A percentile compares a stretch with the other conserved stretches of the same genome.
Conservation (phyloP, 2,329 filamentous ascomycete species). For the Penicillium crustosum region DNA sequence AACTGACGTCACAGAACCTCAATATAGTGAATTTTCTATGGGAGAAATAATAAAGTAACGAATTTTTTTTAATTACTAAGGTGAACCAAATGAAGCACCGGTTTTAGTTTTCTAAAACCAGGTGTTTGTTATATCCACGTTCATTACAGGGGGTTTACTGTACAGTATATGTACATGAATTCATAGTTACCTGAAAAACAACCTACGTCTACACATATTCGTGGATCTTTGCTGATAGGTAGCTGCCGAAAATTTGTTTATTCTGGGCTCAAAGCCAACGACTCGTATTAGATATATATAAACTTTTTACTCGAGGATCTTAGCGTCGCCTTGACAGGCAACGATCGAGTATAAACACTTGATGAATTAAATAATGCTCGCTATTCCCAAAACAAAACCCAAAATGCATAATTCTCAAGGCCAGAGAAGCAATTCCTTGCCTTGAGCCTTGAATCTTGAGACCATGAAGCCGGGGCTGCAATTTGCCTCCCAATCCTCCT, state of each 20-base stretch:
- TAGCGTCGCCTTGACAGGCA: background rate
- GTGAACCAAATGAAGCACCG: no score
- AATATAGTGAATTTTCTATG: no score
- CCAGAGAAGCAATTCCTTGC: background rate
- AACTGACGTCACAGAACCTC: no score
- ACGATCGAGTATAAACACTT: constrained; percentile 1
- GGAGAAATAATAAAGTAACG: no score
- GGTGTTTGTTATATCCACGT: no score
- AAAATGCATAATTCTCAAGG: background rate
- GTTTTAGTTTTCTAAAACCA: no score
- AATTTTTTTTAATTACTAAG: no score
- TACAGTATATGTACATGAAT: background rate
- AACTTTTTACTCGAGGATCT: background rate
- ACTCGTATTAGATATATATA: background rate
- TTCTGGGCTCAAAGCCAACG: background rate
- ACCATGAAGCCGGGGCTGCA: background rate
- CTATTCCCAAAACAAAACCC: background rate
- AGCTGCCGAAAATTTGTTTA: background rate
- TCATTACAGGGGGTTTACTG: no score
- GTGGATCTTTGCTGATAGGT: background rate
- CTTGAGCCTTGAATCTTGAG: background rate
- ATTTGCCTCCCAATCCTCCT: background rate
- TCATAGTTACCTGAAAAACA: background rate
- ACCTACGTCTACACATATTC: background rate
- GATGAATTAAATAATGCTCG: background rate